A percentile compares a stretch with the other conserved stretches of the same genome.
These are phyloP conservation scores for Stachybotrys chlorohalonatus DNA, from an alignment of 2,329 filamentous ascomycete genomes.

Conservation along the genomic window DNA sequence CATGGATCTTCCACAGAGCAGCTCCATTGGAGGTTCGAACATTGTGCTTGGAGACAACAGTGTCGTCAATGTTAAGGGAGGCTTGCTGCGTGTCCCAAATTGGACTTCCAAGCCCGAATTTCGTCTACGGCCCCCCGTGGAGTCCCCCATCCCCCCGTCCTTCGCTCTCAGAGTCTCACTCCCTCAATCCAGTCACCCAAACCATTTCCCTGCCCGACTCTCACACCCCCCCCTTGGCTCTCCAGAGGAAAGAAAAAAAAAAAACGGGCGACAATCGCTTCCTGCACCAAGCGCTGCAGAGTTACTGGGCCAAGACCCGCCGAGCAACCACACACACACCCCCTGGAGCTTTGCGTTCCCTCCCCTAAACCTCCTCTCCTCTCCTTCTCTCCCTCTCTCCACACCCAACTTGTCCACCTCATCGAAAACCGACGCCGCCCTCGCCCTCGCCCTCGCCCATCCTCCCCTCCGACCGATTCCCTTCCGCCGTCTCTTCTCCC, in stretches of 20 bases:
- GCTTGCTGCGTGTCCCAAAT: neutral
- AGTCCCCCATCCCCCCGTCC: neutral
- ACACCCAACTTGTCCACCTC: conserved; percentile 1
- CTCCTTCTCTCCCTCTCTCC: conserved; percentile 1
- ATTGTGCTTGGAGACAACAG: neutral
- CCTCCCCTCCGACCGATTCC: conserved; percentile 4
- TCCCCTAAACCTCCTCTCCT: conserved; percentile 1
- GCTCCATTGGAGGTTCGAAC: neutral
- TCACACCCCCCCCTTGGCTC: neutral
- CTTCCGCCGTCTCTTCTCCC: conserved; percentile 10
- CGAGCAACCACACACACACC: neutral
- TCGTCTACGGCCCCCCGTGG: neutral
- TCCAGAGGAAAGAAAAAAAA: neutral
- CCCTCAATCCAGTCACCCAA: neutral
- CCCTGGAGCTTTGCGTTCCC: conserved; percentile 1
- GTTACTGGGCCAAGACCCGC: neutral
- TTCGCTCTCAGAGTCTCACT: neutral
- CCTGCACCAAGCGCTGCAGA: neutral
- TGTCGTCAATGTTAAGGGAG: neutral
- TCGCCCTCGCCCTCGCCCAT: conserved; percentile 13
- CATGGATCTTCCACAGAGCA: neutral
- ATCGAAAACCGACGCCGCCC: conserved; percentile 1
- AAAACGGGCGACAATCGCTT: neutral
- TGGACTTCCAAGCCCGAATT: neutral
- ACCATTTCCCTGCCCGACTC: neutral